Percentiles rank a stretch among this genome's conserved stretches.
These are phyloP conservation scores for Protea cynaroides DNA, from an alignment of 164 flowering plant genomes.

Conservation along the genomic window DNA sequence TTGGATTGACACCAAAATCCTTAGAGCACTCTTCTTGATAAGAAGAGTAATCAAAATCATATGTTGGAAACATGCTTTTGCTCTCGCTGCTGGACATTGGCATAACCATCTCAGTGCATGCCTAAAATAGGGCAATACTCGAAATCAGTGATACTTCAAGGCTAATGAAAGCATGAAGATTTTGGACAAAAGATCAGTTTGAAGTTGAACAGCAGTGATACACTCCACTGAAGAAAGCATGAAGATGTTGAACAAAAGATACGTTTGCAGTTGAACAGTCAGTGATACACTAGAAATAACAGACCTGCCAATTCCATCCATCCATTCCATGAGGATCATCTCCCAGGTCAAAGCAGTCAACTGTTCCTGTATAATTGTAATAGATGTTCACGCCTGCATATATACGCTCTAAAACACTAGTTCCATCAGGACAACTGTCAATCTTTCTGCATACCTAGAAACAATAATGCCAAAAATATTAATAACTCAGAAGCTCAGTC, in stretches of 20 bases:
- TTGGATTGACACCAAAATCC: slow-evolving; percentile 48
- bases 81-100: slow-evolving; percentile 65
- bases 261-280: neutral
- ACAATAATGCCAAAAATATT: neutral
- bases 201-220: neutral
- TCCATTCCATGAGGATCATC: slow-evolving; percentile 86
- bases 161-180: neutral
- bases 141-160: neutral
- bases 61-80: slow-evolving; percentile 73
- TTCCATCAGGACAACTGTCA: slow-evolving; percentile 48
- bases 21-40: slow-evolving; percentile 46
- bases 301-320: slow-evolving; percentile 97
- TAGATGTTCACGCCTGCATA: slow-evolving; percentile 76
- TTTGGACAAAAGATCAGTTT: neutral
- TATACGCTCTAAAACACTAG: slow-evolving; percentile 56
- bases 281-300: neutral
- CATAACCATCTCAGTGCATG: slow-evolving; percentile 97
- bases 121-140: slow-evolving; percentile 31
- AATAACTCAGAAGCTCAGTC: neutral
- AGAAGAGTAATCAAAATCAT: slow-evolving; percentile 45
- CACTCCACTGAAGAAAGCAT: neutral
- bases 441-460: slow-evolving; percentile 71
- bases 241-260: neutral
- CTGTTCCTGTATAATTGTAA: slow-evolving; percentile 77
- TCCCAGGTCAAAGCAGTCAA: slow-evolving; percentile 64